Base-by-base conservation (phyloP, 768 basidiomycete species). In the Crassisporium funariophilum region DNA sequence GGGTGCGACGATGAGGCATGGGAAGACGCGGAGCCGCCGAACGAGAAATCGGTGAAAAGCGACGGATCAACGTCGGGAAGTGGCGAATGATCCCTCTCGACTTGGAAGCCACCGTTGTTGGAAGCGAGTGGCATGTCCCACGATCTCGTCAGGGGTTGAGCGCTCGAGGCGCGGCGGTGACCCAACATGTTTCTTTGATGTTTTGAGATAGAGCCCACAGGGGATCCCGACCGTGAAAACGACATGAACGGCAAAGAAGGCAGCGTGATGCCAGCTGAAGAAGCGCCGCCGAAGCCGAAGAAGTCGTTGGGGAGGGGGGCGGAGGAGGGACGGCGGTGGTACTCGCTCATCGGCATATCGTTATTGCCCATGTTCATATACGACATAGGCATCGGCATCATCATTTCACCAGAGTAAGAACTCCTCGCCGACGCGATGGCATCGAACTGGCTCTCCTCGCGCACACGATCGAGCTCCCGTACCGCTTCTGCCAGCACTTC, bases 401-500 rank as follows among this genome's bases (percentile, higher is more conserved):
- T n/a, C n/a, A n/a, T n/a, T n/a, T n/a, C n/a, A 31, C 20, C 46
- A 47, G 20, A 13, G 11, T 47, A 4, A 20, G 17, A 8, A 47
- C 20, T 12, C 46, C 35, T 20, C 5, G 37, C 36, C 16, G 5
- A 27, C 9, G 13, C 23, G 5, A 8, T 0, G 44, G 44, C 21
- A 31, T 46, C 4, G 31, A 57, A 59, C 41, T 69, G 66, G 42
- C 47, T 49, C 29, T 66, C 60, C 35, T 62, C 50, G 39, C 68
- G 62, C 35, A 56, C 49, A 35, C 64, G 55, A 45, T 86, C 84
- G 9, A 84, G 69, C 48, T 63, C 61, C n/a, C 78, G 72, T 12
- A 86, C 75, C 1, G 83, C 84, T 37, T 71, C 75, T 0, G 82
- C 82, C 23, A 87, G 78, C 53, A 84, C 77, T 21, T 83, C 80